These are phyloP conservation scores for Fusarium hostae DNA, from an alignment of 2,329 filamentous ascomycete species.

Conservation along the genomic window DNA sequence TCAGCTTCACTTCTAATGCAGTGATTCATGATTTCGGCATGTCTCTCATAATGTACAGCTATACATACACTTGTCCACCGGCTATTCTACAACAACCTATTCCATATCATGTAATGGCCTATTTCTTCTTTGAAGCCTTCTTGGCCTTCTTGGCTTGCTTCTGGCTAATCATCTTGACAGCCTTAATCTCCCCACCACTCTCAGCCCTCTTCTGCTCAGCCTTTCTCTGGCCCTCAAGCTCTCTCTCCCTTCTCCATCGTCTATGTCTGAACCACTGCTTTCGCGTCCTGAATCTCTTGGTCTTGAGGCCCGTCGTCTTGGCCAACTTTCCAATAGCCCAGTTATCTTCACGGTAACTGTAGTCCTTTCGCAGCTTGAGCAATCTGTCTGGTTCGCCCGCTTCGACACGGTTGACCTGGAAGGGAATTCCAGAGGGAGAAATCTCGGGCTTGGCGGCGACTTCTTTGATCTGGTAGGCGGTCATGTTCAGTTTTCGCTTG, in stretches of 20 bases:
- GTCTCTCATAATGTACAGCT: slow-evolving; percentile 33
- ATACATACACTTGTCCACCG: slow-evolving; percentile 40
- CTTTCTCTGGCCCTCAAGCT: slow-evolving; percentile 55
- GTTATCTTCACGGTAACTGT: slow-evolving; percentile 70
- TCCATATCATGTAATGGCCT: background rate
- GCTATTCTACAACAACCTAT: background rate
- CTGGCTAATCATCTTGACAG: slow-evolving; percentile 50
- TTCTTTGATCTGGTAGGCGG: slow-evolving; percentile 61
- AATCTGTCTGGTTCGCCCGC: slow-evolving; percentile 58
- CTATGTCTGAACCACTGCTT: slow-evolving; percentile 60
- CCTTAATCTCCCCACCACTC: slow-evolving; percentile 46
- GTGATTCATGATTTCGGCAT: background rate
- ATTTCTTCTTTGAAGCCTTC: slow-evolving; percentile 52
- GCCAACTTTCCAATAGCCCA: slow-evolving; percentile 67
- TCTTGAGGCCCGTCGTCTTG: slow-evolving; percentile 61
- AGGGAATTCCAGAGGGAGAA: slow-evolving; percentile 63
- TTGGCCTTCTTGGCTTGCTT: slow-evolving; percentile 53
- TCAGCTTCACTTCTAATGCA: background rate
- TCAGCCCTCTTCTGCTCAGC: slow-evolving; percentile 50
- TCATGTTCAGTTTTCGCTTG: slow-evolving; percentile 80
- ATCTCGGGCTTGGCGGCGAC: slow-evolving; percentile 52
- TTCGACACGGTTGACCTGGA: slow-evolving; percentile 56
- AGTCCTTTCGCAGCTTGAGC: slow-evolving; percentile 62
- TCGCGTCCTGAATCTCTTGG: slow-evolving; percentile 62
- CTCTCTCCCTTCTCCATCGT: slow-evolving; percentile 56